Conservation (phyloP, 148 eudicot species). For the Mesembryanthemum crystallinum region DNA sequence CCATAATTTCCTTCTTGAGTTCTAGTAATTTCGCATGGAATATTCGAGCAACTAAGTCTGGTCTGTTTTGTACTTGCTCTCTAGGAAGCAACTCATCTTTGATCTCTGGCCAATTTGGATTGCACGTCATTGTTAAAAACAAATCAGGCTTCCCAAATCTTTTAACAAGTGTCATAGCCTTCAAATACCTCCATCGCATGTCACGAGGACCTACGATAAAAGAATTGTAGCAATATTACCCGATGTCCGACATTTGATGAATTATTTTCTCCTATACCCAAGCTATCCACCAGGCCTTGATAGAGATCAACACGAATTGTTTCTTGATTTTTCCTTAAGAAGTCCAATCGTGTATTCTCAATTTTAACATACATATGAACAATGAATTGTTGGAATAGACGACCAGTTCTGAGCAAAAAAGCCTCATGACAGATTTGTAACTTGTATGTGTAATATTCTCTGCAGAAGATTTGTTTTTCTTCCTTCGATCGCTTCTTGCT, state of each 20-base stretch:
- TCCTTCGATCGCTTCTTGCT: not conserved
- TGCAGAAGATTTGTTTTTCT: not conserved
- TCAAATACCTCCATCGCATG: not conserved
- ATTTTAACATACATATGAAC: conserved; percentile 1
- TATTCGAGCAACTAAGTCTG: not conserved
- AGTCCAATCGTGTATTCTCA: not conserved
- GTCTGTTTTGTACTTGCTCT: not conserved
- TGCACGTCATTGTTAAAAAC: conserved; percentile 8
- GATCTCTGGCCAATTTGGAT: not conserved
- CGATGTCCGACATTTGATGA: not conserved
- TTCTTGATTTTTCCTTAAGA: not conserved
- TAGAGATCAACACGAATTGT: not conserved
- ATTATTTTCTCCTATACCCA: not conserved
- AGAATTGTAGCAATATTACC: not conserved
- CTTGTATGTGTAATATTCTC: not conserved
- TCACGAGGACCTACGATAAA: conserved; percentile 10
- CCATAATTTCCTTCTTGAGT: not conserved
- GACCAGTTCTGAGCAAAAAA: not conserved
- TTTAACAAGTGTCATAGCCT: conserved; percentile 9
- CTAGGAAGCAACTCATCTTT: not conserved
- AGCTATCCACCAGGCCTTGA: not conserved
- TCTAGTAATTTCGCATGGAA: not conserved
- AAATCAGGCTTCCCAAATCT: not conserved
- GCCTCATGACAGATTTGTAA: not conserved
- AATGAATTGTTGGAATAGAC: not conserved